These are phyloP conservation scores for Ampelomyces quisqualis DNA, from an alignment of 2,329 filamentous ascomycete species.

Conservation along the genomic window DNA sequence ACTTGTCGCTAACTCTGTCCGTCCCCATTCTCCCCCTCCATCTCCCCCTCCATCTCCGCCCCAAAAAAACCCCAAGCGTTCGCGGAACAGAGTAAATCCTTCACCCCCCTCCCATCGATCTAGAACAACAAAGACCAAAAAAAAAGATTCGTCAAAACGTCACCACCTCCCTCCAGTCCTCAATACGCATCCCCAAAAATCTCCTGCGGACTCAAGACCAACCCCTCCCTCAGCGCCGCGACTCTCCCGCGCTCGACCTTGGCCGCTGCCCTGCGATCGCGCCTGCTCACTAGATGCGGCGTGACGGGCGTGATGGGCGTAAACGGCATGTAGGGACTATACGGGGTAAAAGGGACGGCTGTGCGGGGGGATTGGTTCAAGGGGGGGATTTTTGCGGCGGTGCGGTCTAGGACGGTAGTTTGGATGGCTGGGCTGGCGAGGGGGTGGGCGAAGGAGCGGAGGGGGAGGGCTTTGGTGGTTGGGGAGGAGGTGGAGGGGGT, in stretches of 20 bases:
- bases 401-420: slow-evolving; percentile 48
- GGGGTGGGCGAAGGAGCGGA: slow-evolving; percentile 36
- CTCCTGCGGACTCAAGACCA: slow-evolving; percentile 43
- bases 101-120: too few species aligned
- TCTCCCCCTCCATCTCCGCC: too few species aligned
- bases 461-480: slow-evolving; percentile 33
- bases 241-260: slow-evolving; percentile 64
- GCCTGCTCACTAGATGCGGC: slow-evolving; percentile 69
- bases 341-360: slow-evolving; percentile 67
- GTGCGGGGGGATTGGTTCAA: slow-evolving; percentile 57
- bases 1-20: too few species aligned
- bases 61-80: too few species aligned
- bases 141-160: too few species aligned
- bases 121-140: too few species aligned
- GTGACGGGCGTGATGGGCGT: slow-evolving; percentile 75
- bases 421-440: slow-evolving; percentile 40
- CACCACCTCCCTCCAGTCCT: background rate
- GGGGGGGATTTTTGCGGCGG: slow-evolving; percentile 31
- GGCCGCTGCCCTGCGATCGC: slow-evolving; percentile 69
- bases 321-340: slow-evolving; percentile 77
- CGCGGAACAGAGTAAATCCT: too few species aligned
- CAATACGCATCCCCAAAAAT: slow-evolving; percentile 43
- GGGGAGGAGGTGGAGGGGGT: slow-evolving; percentile 14
- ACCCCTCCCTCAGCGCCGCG: slow-evolving; percentile 46
- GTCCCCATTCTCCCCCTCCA: too few species aligned